These are phyloP conservation scores for Colletotrichum orchidophilum DNA, from an alignment of 2,329 filamentous ascomycete genomes.

Conservation along the genomic window DNA sequence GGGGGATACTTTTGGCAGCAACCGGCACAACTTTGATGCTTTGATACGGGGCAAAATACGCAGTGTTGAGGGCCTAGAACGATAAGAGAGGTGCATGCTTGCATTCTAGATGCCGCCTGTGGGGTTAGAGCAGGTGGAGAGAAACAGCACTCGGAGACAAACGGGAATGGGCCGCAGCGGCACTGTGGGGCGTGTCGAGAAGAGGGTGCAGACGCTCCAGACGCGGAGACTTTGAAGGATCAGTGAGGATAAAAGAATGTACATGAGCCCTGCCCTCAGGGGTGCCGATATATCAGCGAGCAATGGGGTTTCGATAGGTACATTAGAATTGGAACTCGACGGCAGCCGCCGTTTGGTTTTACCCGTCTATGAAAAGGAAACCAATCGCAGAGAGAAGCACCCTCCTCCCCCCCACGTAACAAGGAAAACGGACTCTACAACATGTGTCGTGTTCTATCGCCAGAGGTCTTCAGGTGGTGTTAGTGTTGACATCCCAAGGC, in stretches of 20 bases:
- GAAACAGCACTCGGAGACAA: background rate
- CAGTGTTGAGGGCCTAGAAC: constrained; percentile 16
- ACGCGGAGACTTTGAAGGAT: background rate
- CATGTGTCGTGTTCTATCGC: too few relatives aligned
- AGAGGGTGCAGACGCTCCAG: background rate
- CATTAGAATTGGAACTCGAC: background rate
- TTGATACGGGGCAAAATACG: constrained; percentile 19
- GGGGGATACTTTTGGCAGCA: constrained; percentile 10
- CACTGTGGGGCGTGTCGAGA: background rate
- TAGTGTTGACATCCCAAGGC: too few relatives aligned
- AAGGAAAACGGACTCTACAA: too few relatives aligned
- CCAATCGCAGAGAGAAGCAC: too few relatives aligned
- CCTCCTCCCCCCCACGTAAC: too few relatives aligned
- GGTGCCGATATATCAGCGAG: background rate
- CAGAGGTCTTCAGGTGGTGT: too few relatives aligned
- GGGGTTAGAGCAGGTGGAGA: constrained; percentile 11
- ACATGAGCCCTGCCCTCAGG: constrained; percentile 7
- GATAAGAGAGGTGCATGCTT: background rate
- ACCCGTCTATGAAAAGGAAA: too few relatives aligned
- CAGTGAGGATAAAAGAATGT: constrained; percentile 4
- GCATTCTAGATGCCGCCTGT: constrained; percentile 24
- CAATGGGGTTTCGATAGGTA: background rate
- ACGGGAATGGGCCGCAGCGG: background rate
- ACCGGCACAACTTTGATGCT: constrained; percentile 16
- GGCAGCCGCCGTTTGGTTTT: background rate